Evolutionary conservation across 441 rosid species (phyloP), one percentile per base, ranked within the genome.

Genomic region (Pelargonium citronellum): DNA sequence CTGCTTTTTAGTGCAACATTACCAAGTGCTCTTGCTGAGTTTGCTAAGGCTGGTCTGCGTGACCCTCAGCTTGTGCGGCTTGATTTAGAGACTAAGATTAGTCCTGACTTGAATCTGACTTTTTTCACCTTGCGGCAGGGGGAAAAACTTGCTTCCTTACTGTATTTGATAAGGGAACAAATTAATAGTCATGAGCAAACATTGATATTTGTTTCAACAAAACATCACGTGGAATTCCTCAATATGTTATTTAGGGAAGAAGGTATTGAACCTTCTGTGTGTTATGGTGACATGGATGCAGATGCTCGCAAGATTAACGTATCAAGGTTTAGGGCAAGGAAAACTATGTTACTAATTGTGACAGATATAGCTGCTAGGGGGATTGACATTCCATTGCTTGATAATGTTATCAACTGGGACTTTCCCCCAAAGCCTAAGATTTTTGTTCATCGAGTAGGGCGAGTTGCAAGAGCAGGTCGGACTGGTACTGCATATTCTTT

Each of bases 281-380:
- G 96, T 73, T 94, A 94, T 70, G 96, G 99, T 75, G 99, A 91
- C 74, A 94, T 94, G 99, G 99, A 91, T 78, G 95, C 85, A 80
- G 99, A 91, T 77, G 99, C 99, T 46, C 90, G 96, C 22, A 90
- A 90, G 83, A 94, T 91, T 72, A 89, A 90, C 44, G 73, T 91
- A 67, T 87, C 99, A 0, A 87, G 86, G 87, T 94, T 94, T 71
- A 86, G 99, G 81, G 81, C 91, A 12, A 85, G 90, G 72, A 94
- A 82, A 83, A 87, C 96, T 39, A 91, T 84, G 99, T 43, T 91
- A 81, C 78, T 94, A 77, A 82, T 94, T 78, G 99, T 94, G 68
- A 94, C 96, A 1, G 99, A 94, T 82, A 84, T 94, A 73, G 97
- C 99, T 7, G 96, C 99, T 67, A 87, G 99, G 77, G 99, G 99